Evolutionary conservation across 2,329 filamentous ascomycete species (phyloP).

Genomic region (Aureobasidium pullulans): DNA sequence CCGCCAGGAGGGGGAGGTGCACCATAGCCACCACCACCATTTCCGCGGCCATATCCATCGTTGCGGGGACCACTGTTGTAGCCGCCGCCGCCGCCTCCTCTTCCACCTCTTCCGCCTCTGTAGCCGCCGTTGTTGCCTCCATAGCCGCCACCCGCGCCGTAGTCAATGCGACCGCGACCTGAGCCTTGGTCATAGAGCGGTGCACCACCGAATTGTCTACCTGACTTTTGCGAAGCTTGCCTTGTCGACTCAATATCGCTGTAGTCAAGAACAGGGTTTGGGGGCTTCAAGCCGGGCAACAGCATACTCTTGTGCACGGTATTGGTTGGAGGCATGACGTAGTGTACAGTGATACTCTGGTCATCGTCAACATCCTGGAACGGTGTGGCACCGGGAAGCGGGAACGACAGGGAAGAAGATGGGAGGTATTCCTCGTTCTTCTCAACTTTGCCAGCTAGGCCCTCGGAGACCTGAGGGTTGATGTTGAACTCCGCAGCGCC

Average conservation of each 20-base stretch:
- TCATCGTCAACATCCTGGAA: conserved; percentile 66
- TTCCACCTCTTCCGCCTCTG: conserved; percentile 18
- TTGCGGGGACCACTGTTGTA: conserved; percentile 18
- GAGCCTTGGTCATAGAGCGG: conserved; percentile 47
- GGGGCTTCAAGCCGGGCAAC: conserved; percentile 71
- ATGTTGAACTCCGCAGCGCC: conserved; percentile 60
- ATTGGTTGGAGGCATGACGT: conserved; percentile 66
- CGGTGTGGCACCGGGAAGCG: conserved; percentile 66
- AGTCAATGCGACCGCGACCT: conserved; percentile 29
- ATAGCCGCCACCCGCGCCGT: not conserved
- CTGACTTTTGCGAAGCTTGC: conserved; percentile 55
- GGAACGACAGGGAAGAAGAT: conserved; percentile 71
- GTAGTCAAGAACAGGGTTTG: conserved; percentile 62
- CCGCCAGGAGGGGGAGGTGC: conserved; percentile 20
- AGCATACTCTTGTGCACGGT: conserved; percentile 90
- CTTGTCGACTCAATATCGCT: conserved; percentile 69
- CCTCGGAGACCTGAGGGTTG: conserved; percentile 66
- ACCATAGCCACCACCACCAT: conserved; percentile 4
- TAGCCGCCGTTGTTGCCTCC: conserved; percentile 10
- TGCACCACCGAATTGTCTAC: conserved; percentile 64
- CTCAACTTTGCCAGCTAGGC: conserved; percentile 70
- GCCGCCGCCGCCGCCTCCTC: conserved; percentile 15
- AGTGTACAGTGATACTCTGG: conserved; percentile 79
- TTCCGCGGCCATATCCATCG: conserved; percentile 12
- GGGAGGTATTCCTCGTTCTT: conserved; percentile 81